These are phyloP conservation scores for Cucurbita pepo DNA, from an alignment of 306 rosid genomes.

Conservation along the genomic window DNA sequence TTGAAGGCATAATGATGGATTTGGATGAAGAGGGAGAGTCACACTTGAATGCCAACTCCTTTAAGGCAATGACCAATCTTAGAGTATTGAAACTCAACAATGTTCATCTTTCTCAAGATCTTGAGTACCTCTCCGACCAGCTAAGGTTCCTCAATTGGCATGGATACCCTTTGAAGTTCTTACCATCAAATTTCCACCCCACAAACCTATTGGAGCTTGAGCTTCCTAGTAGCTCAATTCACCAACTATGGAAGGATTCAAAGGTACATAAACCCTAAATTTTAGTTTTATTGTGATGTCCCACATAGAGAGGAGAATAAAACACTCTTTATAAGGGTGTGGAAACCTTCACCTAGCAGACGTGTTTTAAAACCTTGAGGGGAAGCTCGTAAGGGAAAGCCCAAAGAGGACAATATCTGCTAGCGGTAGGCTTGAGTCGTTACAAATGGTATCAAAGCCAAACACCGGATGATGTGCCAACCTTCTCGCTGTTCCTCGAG, in stretches of 20 bases:
- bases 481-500: too few species aligned
- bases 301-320: too few species aligned
- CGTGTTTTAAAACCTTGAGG: too few species aligned
- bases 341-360: too few species aligned
- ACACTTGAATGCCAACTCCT: neutral
- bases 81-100: slow-evolving; percentile 8
- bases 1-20: slow-evolving; percentile 6
- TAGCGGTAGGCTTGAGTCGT: too few species aligned
- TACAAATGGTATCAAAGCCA: too few species aligned
- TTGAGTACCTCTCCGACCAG: slow-evolving; percentile 3
- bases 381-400: too few species aligned
- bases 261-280: neutral
- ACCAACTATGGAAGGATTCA: neutral
- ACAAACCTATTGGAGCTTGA: neutral
- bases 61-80: slow-evolving; percentile 3
- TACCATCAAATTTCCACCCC: slow-evolving; percentile 2
- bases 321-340: too few species aligned
- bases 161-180: neutral
- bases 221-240: neutral
- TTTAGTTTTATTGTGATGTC: too few species aligned
- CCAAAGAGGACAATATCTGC: too few species aligned
- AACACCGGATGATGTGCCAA: too few species aligned
- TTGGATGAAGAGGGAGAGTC: neutral
- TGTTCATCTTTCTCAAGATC: neutral
- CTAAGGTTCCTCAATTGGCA: slow-evolving; percentile 1